Base-by-base conservation (phyloP, 2,329 filamentous ascomycete genomes). In the Pseudogymnoascus sp. region DNA sequence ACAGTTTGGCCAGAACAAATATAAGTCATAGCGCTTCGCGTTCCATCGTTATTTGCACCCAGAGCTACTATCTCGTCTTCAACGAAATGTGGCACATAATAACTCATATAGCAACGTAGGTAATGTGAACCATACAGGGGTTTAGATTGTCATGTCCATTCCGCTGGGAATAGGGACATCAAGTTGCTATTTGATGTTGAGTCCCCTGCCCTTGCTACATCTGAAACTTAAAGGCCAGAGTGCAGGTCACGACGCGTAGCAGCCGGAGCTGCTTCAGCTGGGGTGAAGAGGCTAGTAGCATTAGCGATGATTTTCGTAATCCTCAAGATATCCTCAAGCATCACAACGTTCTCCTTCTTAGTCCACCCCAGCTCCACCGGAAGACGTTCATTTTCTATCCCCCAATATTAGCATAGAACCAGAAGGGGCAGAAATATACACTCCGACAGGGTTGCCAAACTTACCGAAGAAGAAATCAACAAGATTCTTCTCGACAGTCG, bases 401-500 rank as follows among this genome's bases (percentile, higher is more conserved):
- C 4, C 8, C 6, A 19, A 24, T 3, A 47, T 64, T 56, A 64
- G 59, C 31, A 62, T 35, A 16, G 61, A 64, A 5, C 61, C 33
- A 13, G 53, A 40, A 29, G 6, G 7, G 8, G 14, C 24, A 0
- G 19, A 19, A 2, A 19, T 19, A 19, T 19, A 19, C 19, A 19
- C 19, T 19, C 19, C 19, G 19, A 19, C 2, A 19, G 19, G 19
- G 19, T 19, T 19, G 19, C 19, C 31, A 35, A 63, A 61, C 76
- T 68, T 67, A 79, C 78, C 70, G 63, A 82, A 80, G 63, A 80
- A 79, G 56, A 76, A 82, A 53, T 78, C 75, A 0, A 82, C 74
- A 6, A 77, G 63, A 0, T 67, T 68, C 62, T 74, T 72, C 6
- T 76, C 70, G 2, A 80, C 80, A 0, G 74, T 79, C 0, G 71